Evolutionary conservation across 495 filamentous ascomycete genomes (phyloP).

Genomic region (Ramalina peruviana): DNA sequence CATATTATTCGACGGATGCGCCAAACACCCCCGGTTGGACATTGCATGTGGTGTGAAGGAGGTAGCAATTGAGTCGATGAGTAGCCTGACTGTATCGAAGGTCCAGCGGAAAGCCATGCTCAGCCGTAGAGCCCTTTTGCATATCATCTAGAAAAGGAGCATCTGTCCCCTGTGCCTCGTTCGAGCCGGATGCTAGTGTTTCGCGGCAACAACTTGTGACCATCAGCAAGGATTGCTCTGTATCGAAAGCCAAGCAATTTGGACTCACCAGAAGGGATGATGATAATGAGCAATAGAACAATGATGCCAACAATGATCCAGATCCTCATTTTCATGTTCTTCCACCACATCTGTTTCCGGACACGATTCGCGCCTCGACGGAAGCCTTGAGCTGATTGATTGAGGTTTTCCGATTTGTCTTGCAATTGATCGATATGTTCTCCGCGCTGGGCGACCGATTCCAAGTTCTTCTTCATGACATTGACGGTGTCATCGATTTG

Average conservation of each 20-base stretch:
- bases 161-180: neutral
- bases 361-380: conserved; percentile 89
- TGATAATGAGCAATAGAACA: conserved; percentile 73
- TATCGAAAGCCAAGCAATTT: neutral
- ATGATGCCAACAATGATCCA: conserved; percentile 83
- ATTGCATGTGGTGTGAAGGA: no score
- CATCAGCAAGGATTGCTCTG: neutral
- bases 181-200: neutral
- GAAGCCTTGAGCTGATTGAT: conserved; percentile 81
- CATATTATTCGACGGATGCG: no score
- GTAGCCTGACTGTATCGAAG: no score
- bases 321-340: conserved; percentile 99
- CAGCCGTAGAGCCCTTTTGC: no score
- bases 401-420: conserved; percentile 92
- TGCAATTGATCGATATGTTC: conserved; percentile 78
- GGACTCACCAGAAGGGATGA: conserved; percentile 10
- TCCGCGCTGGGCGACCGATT: conserved; percentile 83
- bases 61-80: neutral
- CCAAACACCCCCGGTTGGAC: no score
- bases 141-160: neutral
- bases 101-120: no score
- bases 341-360: conserved; percentile 89
- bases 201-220: neutral
- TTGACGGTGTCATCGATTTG: conserved; percentile 93
- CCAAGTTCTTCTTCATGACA: conserved; percentile 90